Evolutionary conservation across 192 early-diverging fungal genomes (phyloP), one percentile per base, ranked within the genome.

Genomic region (Funneliformis mosseae): DNA sequence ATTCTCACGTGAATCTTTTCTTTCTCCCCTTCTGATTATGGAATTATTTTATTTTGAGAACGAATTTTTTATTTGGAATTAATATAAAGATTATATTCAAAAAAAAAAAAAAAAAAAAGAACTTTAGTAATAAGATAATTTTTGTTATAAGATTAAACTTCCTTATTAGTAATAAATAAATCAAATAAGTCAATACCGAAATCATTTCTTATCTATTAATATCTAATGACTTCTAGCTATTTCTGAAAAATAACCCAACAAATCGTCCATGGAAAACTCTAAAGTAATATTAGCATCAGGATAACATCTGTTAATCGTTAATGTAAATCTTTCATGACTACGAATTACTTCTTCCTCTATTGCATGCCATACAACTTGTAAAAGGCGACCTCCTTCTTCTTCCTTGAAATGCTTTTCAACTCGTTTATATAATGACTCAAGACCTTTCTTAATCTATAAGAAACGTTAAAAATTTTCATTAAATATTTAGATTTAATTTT

Each of bases 341-440:
- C 89, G 87, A 38, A 94, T 90, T 63, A 95, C 89, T 28, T 97
- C 96, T 75, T 97, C 93, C 66, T 96, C 93, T 50, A 99, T 96
- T 8, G 91, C 91, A 66, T 94, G 86, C 97, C 98, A 98, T 0
- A 98, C 92, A 11, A 97, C 93, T 74, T 95, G 95, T 14, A 95
- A 79, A 45, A 99, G 82, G 0, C 92, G 90, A 59, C 89, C 92
- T 80, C 93, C 94, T 23, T 90, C 93, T 81, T 94, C 94, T 23
- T 96, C 94, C 5, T 93, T 88, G 82, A 95, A 98, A 83, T 98
- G 97, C 83, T 98, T 98, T 61, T 97, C 96, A 4, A 99, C 96
- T 41, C 94, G 92, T 72, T 95, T 96, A 80, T 96, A 96, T 23
- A 98, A 84, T 8, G 88, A 82, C 80, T 96, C 93, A 61, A 99